Evolutionary conservation across 2,329 filamentous ascomycete species (phyloP).

Genomic region (Coniella vitis): DNA sequence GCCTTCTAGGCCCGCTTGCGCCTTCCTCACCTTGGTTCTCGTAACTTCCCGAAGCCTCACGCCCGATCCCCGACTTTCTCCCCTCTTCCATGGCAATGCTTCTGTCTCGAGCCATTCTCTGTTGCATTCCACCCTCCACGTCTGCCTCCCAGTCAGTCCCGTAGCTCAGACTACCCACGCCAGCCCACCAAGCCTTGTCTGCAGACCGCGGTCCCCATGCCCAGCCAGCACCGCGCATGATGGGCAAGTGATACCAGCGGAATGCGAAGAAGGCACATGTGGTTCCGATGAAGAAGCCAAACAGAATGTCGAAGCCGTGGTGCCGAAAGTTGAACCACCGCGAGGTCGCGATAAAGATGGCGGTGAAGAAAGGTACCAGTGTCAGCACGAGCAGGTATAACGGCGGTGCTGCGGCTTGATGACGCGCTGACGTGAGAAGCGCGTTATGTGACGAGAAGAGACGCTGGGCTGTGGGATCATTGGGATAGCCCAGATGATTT

Average conservation of each 20-base stretch:
- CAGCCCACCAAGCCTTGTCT: slow-evolving; percentile 71
- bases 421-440: slow-evolving; percentile 49
- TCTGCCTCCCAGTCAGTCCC: slow-evolving; percentile 34
- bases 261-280: slow-evolving; percentile 68
- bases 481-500: slow-evolving; percentile 19
- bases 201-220: slow-evolving; percentile 74
- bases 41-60: slow-evolving; percentile 6
- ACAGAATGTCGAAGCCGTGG: slow-evolving; percentile 86
- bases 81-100: slow-evolving; percentile 22
- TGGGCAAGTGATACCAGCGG: slow-evolving; percentile 77
- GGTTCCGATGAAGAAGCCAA: slow-evolving; percentile 73
- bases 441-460: slow-evolving; percentile 29
- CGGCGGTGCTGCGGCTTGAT: slow-evolving; percentile 74
- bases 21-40: background rate
- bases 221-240: slow-evolving; percentile 76
- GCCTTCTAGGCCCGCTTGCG: slow-evolving; percentile 6
- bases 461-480: slow-evolving; percentile 24
- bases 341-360: slow-evolving; percentile 76
- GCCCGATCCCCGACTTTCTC: background rate
- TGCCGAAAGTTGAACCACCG: slow-evolving; percentile 87
- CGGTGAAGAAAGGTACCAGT: slow-evolving; percentile 63
- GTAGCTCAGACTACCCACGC: slow-evolving; percentile 56
- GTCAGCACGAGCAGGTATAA: slow-evolving; percentile 67
- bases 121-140: slow-evolving; percentile 1
- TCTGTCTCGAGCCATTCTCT: slow-evolving; percentile 23